Evolutionary conservation across 768 basidiomycete genomes (phyloP), one percentile per base, ranked within the genome.

Genomic region (Lentinula aciculospora): DNA sequence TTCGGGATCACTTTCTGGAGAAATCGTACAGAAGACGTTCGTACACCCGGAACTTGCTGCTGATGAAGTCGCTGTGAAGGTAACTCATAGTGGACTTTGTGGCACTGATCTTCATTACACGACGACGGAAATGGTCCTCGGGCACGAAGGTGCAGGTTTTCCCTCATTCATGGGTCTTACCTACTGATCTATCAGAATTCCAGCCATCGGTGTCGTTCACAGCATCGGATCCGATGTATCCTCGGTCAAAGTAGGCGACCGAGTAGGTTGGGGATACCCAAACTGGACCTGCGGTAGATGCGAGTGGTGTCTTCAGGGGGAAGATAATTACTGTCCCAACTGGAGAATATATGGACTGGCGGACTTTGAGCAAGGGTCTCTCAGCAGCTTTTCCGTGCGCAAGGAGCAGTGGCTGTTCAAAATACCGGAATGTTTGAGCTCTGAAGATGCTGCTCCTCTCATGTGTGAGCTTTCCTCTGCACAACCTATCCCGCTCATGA

Each of bases 51-150:
- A 40, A 12, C 48, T 51, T 42, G 49, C 27, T 23, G 31, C 48
- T 36, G 57, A 58, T 23, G 57, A 58, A 40, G 49, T 58, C 3
- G 34, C 34, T 23, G 49, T 58, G 15, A 32, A 44, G 21, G 37
- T 58, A 10, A 58, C 57, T 4, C 57, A 58, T 34, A 69, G 67
- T 2, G 71, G 72, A 0, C 6, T 72, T 9, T 72, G 72, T 31
- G 73, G 70, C 49, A 74, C 73, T 0, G 73, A 75, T 60, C 60
- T 66, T 25, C 74, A 73, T 49, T 67, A 62, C 61, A 65, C 62
- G 60, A 9, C 31, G 10, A 42, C 10, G 15, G 70, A 71, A 46
- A 71, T 70, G 59, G 71, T 69, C 4, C 65, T 74, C 12, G 71
- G 74, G 3, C 74, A 74, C 32, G 73, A 74, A 61, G 74, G 73